Conservation (phyloP, 805 yeast species). For the Saturnispora mendoncae region DNA sequence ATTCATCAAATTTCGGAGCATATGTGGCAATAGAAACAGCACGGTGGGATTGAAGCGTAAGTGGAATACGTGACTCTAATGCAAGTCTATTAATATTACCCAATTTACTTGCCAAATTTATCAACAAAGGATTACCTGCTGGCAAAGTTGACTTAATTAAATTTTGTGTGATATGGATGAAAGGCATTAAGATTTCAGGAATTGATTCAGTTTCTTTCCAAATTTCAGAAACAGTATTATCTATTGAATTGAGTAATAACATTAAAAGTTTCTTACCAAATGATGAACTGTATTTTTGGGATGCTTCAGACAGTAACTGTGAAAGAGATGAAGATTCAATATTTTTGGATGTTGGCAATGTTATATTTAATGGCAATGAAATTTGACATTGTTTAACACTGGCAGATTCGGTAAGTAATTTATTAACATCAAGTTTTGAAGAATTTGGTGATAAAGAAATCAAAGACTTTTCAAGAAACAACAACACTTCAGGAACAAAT, state of each 20-base stretch:
- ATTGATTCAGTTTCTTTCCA: slow-evolving; percentile 62
- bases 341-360: slow-evolving; percentile 11
- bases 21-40: slow-evolving; percentile 76
- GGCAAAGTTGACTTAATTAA: slow-evolving; percentile 26
- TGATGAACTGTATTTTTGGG: slow-evolving; percentile 10
- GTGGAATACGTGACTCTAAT: slow-evolving; percentile 49
- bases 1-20: slow-evolving; percentile 90
- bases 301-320: slow-evolving; percentile 7
- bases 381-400: slow-evolving; percentile 16
- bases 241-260: slow-evolving; percentile 29
- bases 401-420: slow-evolving; percentile 18
- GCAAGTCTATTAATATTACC: slow-evolving; percentile 42
- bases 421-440: slow-evolving; percentile 15
- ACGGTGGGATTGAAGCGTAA: slow-evolving; percentile 73
- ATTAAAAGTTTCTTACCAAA: slow-evolving; percentile 26
- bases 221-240: slow-evolving; percentile 24
- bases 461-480: slow-evolving; percentile 47
- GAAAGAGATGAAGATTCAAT: slow-evolving; percentile 5
- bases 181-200: slow-evolving; percentile 47
- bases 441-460: slow-evolving; percentile 35
- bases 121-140: slow-evolving; percentile 23
- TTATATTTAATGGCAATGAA: slow-evolving; percentile 14
- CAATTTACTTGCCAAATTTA: slow-evolving; percentile 35
- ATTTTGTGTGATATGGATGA: slow-evolving; percentile 35
- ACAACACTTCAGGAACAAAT: slow-evolving; percentile 67